Evolutionary conservation across 345 rosid genomes (phyloP).

Genomic region (Nephelium lappaceum): DNA sequence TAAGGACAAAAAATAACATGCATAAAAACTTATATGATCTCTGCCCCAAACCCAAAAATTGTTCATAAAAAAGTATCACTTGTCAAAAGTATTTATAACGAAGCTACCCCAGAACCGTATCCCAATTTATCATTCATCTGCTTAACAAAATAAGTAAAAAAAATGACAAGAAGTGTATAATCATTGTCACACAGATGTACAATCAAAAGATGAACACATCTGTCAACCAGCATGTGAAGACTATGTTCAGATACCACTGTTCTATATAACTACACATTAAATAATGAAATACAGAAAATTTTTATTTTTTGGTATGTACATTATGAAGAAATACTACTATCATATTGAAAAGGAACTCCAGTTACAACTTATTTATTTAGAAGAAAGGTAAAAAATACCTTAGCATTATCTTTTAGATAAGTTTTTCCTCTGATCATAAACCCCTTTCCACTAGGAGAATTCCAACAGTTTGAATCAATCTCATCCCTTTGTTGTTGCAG

Average conservation of each 20-base stretch:
- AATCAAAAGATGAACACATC: neutral
- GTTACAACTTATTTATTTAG: neutral
- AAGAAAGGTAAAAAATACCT: slow-evolving; percentile 49
- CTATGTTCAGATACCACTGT: neutral
- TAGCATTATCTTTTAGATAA: slow-evolving; percentile 77
- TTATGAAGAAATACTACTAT: neutral
- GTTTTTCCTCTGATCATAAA: slow-evolving; percentile 96
- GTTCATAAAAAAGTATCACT: neutral
- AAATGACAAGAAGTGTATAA: neutral
- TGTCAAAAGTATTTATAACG: neutral
- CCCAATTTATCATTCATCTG: neutral
- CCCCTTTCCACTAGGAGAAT: slow-evolving; percentile 80
- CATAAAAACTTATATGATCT: neutral
- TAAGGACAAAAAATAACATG: neutral
- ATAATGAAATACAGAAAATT: neutral
- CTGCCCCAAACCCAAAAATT: neutral
- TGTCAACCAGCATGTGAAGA: neutral
- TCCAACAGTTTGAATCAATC: slow-evolving; percentile 85
- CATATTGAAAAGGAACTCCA: neutral
- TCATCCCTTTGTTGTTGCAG: slow-evolving; percentile 60
- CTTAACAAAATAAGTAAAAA: neutral
- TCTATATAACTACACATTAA: neutral
- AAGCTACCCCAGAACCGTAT: neutral
- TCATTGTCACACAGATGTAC: neutral
- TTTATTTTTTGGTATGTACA: neutral